Base-by-base conservation (phyloP, 345 rosid genomes). In the Acer negundo region DNA sequence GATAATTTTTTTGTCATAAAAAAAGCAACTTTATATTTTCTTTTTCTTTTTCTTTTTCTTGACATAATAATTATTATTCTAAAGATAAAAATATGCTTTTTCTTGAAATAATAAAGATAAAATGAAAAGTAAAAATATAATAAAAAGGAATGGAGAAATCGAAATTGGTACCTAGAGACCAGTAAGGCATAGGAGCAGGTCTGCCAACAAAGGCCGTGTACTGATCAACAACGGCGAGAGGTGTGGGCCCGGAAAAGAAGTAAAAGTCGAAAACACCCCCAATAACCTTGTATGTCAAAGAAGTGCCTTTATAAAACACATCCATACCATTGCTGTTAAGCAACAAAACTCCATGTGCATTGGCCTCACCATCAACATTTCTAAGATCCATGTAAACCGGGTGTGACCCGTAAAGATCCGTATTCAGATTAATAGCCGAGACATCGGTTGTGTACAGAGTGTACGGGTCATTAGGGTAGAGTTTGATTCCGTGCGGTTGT, bases 151-250 rank as follows among this genome's bases (percentile, higher is more conserved):
- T 6, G 38, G 65, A 20, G 72, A 55, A 24, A 42, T 67, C 77
- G 61, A 15, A 44, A 67, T 44, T 7, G 63, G 73, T 88, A 95
- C 99, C 99, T 67, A 97, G 78, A 76, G 99, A 80, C 99, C 99
- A 97, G 87, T 93, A 94, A 63, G 99, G 99, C 99, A 94, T 94
- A 2, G 99, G 91, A 76, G 99, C 99, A 23, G 99, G 99, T 46
- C 99, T 84, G 65, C 99, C 99, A 73, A 95, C 85, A 2, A 95
- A 79, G 26, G 81, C 23, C 3, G 99, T 95, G 56, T 95, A 95
- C 82, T 95, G 99, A 76, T 95, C 95, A 51, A 92, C 97, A 40
- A 94, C 95, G 10, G 72, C 82, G 6, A 95, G 82, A 66, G 99
- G 99, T 23, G 90, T 67, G 35, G 93, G 91, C 7, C 99, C 99